Conservation (phyloP, 2,329 filamentous ascomycete genomes). For the Simplicillium sp. region DNA sequence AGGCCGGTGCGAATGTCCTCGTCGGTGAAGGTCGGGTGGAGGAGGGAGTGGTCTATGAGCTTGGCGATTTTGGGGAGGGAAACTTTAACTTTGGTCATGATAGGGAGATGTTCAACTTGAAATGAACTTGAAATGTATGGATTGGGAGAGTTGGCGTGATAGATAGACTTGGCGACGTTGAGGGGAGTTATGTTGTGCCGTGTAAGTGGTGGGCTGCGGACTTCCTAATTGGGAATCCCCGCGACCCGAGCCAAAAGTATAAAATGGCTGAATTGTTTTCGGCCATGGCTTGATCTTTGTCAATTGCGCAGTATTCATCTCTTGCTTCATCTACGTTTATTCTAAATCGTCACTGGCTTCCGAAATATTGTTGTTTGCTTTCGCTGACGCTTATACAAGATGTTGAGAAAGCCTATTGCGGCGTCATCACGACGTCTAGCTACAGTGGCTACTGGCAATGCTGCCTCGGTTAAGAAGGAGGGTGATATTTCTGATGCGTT, state of each 20-base stretch:
- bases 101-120: too few relatives aligned
- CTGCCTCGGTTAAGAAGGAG: slow-evolving; percentile 33
- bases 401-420: neutral
- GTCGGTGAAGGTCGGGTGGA: slow-evolving; percentile 54
- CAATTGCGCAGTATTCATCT: neutral
- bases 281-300: slow-evolving; percentile 8
- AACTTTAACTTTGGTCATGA: slow-evolving; percentile 12
- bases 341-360: neutral
- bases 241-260: slow-evolving; percentile 7
- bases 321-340: neutral
- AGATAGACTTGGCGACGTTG: too few relatives aligned
- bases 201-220: slow-evolving; percentile 11
- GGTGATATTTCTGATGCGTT: slow-evolving; percentile 57
- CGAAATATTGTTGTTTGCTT: neutral
- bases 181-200: too few relatives aligned
- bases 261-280: neutral
- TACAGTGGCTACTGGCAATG: slow-evolving; percentile 10
- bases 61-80: slow-evolving; percentile 38
- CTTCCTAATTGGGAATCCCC: slow-evolving; percentile 19
- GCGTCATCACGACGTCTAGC: neutral
- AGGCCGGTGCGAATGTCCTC: slow-evolving; percentile 40
- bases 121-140: neutral
- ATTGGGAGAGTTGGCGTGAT: neutral
- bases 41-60: slow-evolving; percentile 53
- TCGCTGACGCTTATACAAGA: neutral